phyloP scores from a whole-genome alignment of 805 yeast genomes.

The Yarrowia porcina region DNA sequence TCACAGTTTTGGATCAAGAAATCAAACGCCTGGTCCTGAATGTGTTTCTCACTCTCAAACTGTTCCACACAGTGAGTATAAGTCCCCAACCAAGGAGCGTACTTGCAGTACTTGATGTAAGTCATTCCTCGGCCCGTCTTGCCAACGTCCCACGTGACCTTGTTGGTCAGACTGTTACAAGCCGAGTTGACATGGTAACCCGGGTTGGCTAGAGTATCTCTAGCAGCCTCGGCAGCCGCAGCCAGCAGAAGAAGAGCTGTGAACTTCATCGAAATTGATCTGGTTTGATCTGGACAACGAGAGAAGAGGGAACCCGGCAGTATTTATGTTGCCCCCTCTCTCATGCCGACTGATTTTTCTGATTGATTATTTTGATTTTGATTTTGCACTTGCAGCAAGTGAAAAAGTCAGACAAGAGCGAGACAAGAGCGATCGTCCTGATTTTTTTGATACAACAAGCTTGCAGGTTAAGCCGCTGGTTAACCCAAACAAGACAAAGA shows the following conservation, averaged over 20 bases:
- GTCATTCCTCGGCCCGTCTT: slow-evolving; percentile 3
- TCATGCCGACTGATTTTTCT: slow-evolving; percentile 8
- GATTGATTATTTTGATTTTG: slow-evolving; percentile 14
- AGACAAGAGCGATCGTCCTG: not conserved
- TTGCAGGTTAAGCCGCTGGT: not conserved
- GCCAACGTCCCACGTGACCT: slow-evolving; percentile 14
- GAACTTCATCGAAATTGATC: slow-evolving; percentile 2
- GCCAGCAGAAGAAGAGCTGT: slow-evolving; percentile 10
- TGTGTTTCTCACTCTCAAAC: not conserved
- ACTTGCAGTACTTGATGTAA: slow-evolving; percentile 18
- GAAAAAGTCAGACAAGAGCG: not conserved
- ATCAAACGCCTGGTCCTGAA: slow-evolving; percentile 15
- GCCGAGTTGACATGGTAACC: slow-evolving; percentile 18
- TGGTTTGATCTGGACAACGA: not conserved
- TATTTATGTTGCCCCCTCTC: not conserved
- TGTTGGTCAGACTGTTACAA: slow-evolving; percentile 1
- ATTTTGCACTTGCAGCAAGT: not conserved
- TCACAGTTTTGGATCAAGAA: slow-evolving; percentile 2
- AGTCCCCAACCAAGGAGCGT: slow-evolving; percentile 23
- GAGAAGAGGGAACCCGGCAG: not conserved
- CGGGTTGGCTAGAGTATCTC: slow-evolving; percentile 11
- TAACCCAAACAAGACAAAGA: not conserved
- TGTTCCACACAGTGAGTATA: slow-evolving; percentile 13
- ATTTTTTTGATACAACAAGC: not conserved
- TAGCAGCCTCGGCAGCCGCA: not conserved